Evolutionary conservation across 2,329 filamentous ascomycete species (phyloP), one percentile per base, ranked within the genome.

Genomic region (Monilinia aucupariae): DNA sequence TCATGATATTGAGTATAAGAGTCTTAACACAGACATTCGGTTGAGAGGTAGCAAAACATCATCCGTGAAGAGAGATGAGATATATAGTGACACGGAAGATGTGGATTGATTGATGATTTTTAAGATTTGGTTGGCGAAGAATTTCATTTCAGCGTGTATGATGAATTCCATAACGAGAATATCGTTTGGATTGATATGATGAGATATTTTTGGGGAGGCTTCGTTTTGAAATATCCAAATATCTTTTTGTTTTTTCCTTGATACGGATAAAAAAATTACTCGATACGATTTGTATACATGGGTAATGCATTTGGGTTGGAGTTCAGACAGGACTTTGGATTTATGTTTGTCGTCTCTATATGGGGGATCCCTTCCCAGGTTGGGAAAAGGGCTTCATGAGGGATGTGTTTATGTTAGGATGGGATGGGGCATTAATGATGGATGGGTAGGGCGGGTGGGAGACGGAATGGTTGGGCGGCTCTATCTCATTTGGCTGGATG

Each of bases 1-100:
- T 97, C 72, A 97, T 97, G 92, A 96, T 97, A 72, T 79, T 97
- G 75, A 97, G 92, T 78, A 94, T 97, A 74, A 84, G 87, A 69
- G 82, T 96, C 63, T 78, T 97, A 68, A 82, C 85, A 70, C 82
- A 89, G 71, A 77, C 71, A 41, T 74, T 73, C 59, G 67, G 68
- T 47, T 73, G 64, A 71, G n/a, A 53, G 47, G 50, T 8, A 34
- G 4, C 12, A 41, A 22, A 41, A 62, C 25, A 25, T 34, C 20
- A 22, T 20, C 8, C 9, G 20, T 3, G 27, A 17, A 30, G 37
- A 54, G 39, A 58, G 55, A 62, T 12, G 34, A 59, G 37, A 50
- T 59, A 59, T 39, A 59, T 59, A 59, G 50, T 6, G 20, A 61
- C 48, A 45, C 27, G 30, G 22, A 45, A 32, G 41, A 51, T 30